Evolutionary conservation across 2,329 filamentous ascomycete species (phyloP).

Genomic region (Phyllosticta capitalensis): DNA sequence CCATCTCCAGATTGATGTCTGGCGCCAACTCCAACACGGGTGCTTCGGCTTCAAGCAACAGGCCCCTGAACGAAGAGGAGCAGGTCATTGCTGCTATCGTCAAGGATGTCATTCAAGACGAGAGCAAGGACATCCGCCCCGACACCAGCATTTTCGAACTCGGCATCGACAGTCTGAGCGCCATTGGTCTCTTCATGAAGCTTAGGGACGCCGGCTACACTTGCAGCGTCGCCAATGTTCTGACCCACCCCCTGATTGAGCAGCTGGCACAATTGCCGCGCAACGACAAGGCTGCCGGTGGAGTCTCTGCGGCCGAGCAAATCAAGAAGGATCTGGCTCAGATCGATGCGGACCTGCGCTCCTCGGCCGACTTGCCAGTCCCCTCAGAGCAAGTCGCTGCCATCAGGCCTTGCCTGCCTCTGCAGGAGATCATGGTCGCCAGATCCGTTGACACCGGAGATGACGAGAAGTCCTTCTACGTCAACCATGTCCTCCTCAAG

Average conservation of each 20-base stretch:
- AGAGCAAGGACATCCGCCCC: conserved; percentile 14
- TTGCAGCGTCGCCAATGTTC: conserved; percentile 25
- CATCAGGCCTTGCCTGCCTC: conserved; percentile 22
- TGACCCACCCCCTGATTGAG: conserved; percentile 27
- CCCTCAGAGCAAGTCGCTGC: conserved; percentile 8
- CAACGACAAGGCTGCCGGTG: neutral
- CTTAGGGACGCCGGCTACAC: conserved; percentile 26
- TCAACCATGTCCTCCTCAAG: conserved; percentile 30
- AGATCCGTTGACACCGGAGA: conserved; percentile 22
- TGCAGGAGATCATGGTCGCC: conserved; percentile 29
- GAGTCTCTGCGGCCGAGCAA: neutral
- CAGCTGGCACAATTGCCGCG: conserved; percentile 22
- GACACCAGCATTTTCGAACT: conserved; percentile 29
- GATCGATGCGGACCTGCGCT: conserved; percentile 17
- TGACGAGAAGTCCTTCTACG: conserved; percentile 24
- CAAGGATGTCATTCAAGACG: conserved; percentile 15
- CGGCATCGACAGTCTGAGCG: conserved; percentile 30
- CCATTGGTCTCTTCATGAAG: conserved; percentile 27
- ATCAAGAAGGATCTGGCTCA: conserved; percentile 12
- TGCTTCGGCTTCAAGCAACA: neutral
- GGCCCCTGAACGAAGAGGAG: conserved; percentile 18
- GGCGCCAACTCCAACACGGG: neutral
- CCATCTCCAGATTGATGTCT: conserved; percentile 16
- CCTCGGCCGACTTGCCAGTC: conserved; percentile 12
- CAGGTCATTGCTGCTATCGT: conserved; percentile 19